A percentile compares a stretch with the other conserved stretches of the same genome.
phyloP scores from a whole-genome alignment of 2,329 filamentous ascomycete species.

The Aspergillus costaricaensis region DNA sequence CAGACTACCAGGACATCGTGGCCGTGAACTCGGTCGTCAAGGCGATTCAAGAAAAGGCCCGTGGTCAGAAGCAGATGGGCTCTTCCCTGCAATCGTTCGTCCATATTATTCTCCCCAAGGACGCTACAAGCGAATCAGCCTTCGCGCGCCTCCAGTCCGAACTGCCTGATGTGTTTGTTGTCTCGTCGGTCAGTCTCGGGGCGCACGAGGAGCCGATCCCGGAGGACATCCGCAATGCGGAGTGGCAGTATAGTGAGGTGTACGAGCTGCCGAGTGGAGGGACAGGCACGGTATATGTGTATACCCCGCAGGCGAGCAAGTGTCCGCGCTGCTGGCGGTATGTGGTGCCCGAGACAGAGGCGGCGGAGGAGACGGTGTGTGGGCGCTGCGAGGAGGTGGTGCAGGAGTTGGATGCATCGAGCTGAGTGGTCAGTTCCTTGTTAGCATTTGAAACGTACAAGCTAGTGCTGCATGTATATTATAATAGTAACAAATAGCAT shows the following conservation, averaged over 20 bases:
- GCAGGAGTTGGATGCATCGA: conserved; percentile 31
- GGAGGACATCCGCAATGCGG: conserved; percentile 30
- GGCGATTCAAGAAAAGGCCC: conserved; percentile 70
- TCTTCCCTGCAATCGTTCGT: conserved; percentile 80
- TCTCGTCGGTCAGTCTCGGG: conserved; percentile 63
- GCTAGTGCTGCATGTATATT: conserved; percentile 1
- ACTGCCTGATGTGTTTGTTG: conserved; percentile 67
- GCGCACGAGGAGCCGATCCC: conserved; percentile 32
- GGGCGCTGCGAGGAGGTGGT: conserved; percentile 71
- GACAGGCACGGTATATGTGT: conserved; percentile 42
- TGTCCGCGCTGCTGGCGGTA: conserved; percentile 91
- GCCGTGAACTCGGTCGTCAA: conserved; percentile 69
- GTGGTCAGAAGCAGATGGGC: conserved; percentile 70
- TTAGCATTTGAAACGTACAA: background rate
- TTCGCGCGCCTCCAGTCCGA: conserved; percentile 46
- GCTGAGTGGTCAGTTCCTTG: conserved; percentile 6
- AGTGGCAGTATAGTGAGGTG: conserved; percentile 48
- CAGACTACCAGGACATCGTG: conserved; percentile 44
- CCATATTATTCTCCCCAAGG: conserved; percentile 33
- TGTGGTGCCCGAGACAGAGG: conserved; percentile 54
- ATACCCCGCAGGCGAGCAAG: conserved; percentile 62
- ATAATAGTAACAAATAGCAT: background rate
- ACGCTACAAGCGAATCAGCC: conserved; percentile 19
- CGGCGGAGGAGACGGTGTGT: conserved; percentile 67
- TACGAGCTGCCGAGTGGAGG: conserved; percentile 40